A percentile compares a stretch with the other conserved stretches of the same genome.
Evolutionary conservation across 768 basidiomycete genomes (phyloP).

Genomic region (Coprinellus micaceus): DNA sequence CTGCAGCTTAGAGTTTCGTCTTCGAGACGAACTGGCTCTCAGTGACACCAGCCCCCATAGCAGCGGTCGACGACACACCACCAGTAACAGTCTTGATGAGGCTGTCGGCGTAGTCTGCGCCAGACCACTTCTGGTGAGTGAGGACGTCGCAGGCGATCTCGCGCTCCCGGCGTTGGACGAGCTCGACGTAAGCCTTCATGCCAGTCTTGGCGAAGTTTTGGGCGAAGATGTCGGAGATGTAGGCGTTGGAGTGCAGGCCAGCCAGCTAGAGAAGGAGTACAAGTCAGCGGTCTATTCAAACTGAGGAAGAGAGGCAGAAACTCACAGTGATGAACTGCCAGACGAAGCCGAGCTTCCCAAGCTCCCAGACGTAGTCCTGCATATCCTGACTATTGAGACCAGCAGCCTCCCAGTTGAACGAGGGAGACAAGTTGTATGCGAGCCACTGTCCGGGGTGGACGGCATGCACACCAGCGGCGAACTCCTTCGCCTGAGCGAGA

Average conservation of each 20-base stretch:
- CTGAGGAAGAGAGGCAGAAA: too few species aligned
- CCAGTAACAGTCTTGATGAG: conserved; percentile 96
- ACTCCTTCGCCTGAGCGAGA: conserved; percentile 85
- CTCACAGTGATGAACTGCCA: conserved; percentile 99
- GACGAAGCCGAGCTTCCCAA: conserved; percentile 93
- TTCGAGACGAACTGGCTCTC: conserved; percentile 74
- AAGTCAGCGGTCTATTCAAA: too few species aligned
- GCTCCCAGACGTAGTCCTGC: conserved; percentile 86
- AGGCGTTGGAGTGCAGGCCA: conserved; percentile 95
- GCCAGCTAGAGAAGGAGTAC: conserved; percentile 59
- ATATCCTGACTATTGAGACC: conserved; percentile 83
- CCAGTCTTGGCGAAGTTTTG: conserved; percentile 86
- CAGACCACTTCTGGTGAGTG: conserved; percentile 98
- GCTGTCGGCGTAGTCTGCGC: conserved; percentile 89
- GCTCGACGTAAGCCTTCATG: conserved; percentile 98
- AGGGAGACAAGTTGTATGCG: conserved; percentile 92
- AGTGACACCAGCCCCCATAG: conserved; percentile 98
- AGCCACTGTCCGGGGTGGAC: conserved; percentile 90
- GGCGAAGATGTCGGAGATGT: conserved; percentile 93
- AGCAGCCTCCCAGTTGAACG: conserved; percentile 93
- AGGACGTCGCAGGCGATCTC: conserved; percentile 94
- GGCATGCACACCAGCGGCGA: conserved; percentile 82
- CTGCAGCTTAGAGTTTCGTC: conserved; percentile 21
- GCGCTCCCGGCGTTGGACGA: conserved; percentile 88
- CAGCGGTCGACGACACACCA: conserved; percentile 94